Conservation (phyloP, 805 yeast species). For the Starmerella roubikii region DNA sequence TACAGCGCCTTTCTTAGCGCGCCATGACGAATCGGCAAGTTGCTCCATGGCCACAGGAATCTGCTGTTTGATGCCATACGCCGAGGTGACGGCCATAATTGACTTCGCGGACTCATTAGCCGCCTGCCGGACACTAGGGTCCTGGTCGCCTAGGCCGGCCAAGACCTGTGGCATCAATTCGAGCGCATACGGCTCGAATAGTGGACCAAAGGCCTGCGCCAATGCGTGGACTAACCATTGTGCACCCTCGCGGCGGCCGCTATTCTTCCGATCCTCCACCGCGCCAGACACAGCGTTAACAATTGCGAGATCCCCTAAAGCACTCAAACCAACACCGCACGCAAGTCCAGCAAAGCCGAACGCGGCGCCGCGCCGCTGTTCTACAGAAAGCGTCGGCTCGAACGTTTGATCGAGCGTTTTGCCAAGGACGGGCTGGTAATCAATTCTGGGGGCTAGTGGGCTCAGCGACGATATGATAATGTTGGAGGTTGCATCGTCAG, state of each 20-base stretch:
- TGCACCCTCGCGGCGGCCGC: conserved; percentile 71
- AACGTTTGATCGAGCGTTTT: conserved; percentile 47
- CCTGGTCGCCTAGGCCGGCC: conserved; percentile 70
- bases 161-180: conserved; percentile 74
- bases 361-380: conserved; percentile 76
- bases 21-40: conserved; percentile 83
- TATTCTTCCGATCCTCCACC: conserved; percentile 70
- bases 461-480: conserved; percentile 79
- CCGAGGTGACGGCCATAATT: conserved; percentile 82
- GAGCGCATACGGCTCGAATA: conserved; percentile 87
- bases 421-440: conserved; percentile 43
- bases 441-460: conserved; percentile 38
- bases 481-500: conserved; percentile 47
- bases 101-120: conserved; percentile 75
- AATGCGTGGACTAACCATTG: conserved; percentile 75
- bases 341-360: conserved; percentile 91
- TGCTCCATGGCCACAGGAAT: conserved; percentile 83
- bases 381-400: conserved; percentile 30
- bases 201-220: conserved; percentile 58
- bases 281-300: conserved; percentile 66
- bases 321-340: conserved; percentile 74
- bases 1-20: conserved; percentile 93
- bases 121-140: conserved; percentile 76
- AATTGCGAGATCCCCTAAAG: conserved; percentile 63
- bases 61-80: conserved; percentile 79